Evolutionary conservation across 2,329 filamentous ascomycete genomes (phyloP), one percentile per base, ranked within the genome.

Genomic region (Fusarium pininemorale): DNA sequence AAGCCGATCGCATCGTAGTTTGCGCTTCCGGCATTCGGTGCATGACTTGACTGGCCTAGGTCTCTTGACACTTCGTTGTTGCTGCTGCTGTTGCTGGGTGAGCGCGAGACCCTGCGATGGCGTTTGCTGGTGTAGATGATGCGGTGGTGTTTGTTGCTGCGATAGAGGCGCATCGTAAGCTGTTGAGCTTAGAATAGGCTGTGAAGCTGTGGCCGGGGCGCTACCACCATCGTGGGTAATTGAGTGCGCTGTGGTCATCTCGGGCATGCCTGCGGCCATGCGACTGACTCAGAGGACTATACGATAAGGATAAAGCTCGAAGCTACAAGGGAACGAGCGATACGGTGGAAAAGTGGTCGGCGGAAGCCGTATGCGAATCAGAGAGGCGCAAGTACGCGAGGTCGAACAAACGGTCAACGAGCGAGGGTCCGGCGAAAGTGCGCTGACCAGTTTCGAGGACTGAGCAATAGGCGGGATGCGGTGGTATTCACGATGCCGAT

Each of bases 11-110:
- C 89, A 90, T 66, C 85, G 84, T 10, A 89, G 80, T 78, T 89
- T 90, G 75, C 89, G 84, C 78, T 89, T 89, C 62, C 89, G 84
- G 75, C 89, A 89, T 74, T 88, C 86, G 65, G 86, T 86, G 77
- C 87, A 89, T 7, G 87, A 88, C 77, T 89, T 89, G 70, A 89
- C 87, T 7, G 87, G 87, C 13, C 87, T 81, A 6, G 87, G 86
- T 38, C 87, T 83, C 76, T 89, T 89, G 58, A 89, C 87, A 72
- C 85, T 87, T 56, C 85, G 83, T 54, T 82, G 79, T 15, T 81
- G 82, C n/a, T 79, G 80, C 38, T 78, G 76, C 39, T 76, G 74
- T 26, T 78, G 78, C 30, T 76, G 75, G 35, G 61, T 70, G 30
- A 68, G 70, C 47, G 64, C 62, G 44, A 75, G 76, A 58, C 69